A percentile compares a stretch with the other conserved stretches of the same genome.
phyloP scores from a whole-genome alignment of 345 rosid genomes.

The Nasturtium officinale region DNA sequence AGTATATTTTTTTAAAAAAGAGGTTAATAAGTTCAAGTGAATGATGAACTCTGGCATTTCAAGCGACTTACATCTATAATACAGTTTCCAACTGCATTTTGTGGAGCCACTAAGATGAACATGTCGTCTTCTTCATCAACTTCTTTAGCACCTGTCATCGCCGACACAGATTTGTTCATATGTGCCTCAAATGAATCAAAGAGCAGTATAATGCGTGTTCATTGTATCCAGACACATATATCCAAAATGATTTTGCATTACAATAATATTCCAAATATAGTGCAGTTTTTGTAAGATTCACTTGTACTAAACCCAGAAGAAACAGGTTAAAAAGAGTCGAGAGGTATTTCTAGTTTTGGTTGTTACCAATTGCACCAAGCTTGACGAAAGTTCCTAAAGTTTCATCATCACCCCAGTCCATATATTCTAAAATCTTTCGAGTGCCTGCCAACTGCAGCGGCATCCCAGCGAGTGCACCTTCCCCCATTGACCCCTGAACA shows the following conservation, averaged over 20 bases:
- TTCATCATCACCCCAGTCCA: conserved; percentile 96
- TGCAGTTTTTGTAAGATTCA: conserved; percentile 22
- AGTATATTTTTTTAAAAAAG: conserved; percentile 6
- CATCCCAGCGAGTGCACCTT: conserved; percentile 97
- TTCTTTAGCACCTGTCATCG: conserved; percentile 66
- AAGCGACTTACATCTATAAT: conserved; percentile 74
- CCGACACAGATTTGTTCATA: conserved; percentile 12
- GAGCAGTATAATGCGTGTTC: background rate
- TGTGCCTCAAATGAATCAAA: conserved; percentile 1
- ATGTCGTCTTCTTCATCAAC: conserved; percentile 89
- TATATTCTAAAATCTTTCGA: conserved; percentile 85
- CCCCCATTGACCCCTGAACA: conserved; percentile 98
- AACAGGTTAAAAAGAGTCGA: background rate
- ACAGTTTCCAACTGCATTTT: conserved; percentile 95
- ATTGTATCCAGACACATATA: background rate
- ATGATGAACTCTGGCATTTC: background rate
- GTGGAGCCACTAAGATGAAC: conserved; percentile 91
- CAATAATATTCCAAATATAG: background rate
- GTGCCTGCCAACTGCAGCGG: conserved; percentile 92
- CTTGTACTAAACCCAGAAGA: conserved; percentile 2
- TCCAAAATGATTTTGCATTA: conserved; percentile 12
- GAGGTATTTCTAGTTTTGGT: background rate
- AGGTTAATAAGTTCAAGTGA: background rate
- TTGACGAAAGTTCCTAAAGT: conserved; percentile 81
- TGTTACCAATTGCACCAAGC: conserved; percentile 82